Percentiles rank a stretch among this genome's conserved stretches.
These are phyloP conservation scores for Chlamydomonas incerta DNA, from an alignment of 139 green algal species.

Conservation along the genomic window DNA sequence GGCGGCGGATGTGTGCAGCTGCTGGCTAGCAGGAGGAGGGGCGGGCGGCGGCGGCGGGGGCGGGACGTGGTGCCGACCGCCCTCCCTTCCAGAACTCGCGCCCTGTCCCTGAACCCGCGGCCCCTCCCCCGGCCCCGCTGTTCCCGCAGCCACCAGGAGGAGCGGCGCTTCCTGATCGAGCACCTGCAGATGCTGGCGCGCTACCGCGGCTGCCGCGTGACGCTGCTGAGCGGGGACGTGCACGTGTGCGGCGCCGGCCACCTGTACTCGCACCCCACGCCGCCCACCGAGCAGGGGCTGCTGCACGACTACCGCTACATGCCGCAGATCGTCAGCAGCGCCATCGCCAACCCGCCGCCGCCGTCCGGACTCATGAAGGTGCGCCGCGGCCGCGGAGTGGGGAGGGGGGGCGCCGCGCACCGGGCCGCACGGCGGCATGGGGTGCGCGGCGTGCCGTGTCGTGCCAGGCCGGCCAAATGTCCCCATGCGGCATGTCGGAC, in stretches of 20 bases:
- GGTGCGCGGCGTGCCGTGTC: too few species aligned
- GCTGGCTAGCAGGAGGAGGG: too few species aligned
- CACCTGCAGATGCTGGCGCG: slow-evolving; percentile 39
- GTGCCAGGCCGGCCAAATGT: too few species aligned
- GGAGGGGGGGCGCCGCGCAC: too few species aligned
- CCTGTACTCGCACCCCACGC: neutral
- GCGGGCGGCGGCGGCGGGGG: too few species aligned
- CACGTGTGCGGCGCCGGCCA: slow-evolving; percentile 26
- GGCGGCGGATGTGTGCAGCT: too few species aligned
- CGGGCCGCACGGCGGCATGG: neutral
- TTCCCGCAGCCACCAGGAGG: slow-evolving; percentile 16
- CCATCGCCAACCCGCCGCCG: slow-evolving; percentile 45
- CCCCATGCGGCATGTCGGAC: too few species aligned
- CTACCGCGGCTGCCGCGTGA: slow-evolving; percentile 32
- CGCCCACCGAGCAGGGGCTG: neutral
- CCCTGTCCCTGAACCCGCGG: too few species aligned
- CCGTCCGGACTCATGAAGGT: neutral
- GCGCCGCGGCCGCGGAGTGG: too few species aligned
- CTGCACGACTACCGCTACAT: slow-evolving; percentile 38
- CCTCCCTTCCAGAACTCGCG: too few species aligned
- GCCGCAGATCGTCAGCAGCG: slow-evolving; percentile 35
- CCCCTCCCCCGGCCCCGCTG: too few species aligned
- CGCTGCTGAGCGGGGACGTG: slow-evolving; percentile 34
- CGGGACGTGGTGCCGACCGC: too few species aligned
- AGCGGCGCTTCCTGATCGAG: slow-evolving; percentile 41